Conservation (phyloP, 2,329 filamentous ascomycete genomes). For the Tolypocladium tundrense region DNA sequence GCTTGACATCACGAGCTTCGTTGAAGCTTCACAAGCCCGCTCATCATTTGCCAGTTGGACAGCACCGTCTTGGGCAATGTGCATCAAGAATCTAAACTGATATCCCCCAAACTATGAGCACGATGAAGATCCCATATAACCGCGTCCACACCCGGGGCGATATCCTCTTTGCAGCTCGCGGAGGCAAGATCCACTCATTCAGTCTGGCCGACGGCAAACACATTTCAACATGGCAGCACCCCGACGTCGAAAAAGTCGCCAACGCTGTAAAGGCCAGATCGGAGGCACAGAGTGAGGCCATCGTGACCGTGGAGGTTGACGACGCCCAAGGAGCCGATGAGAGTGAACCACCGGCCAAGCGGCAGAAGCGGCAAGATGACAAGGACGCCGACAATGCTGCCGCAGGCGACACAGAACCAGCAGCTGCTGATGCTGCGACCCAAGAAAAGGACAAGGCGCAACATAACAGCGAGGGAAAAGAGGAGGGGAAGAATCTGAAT, state of each 20-base stretch:
- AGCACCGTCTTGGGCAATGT: background rate
- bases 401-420: background rate
- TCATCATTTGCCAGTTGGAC: background rate
- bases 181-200: conserved; percentile 61
- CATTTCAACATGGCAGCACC: conserved; percentile 52
- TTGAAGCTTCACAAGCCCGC: background rate
- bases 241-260: conserved; percentile 25
- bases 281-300: conserved; percentile 5
- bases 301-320: conserved; percentile 5
- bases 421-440: background rate
- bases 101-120: background rate
- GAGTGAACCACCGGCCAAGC: conserved; percentile 24
- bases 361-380: conserved; percentile 19
- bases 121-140: conserved; percentile 54
- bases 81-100: background rate
- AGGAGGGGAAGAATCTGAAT: conserved; percentile 5
- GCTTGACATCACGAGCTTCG: background rate
- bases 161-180: conserved; percentile 63
- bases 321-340: conserved; percentile 9
- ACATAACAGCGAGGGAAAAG: conserved; percentile 11
- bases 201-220: conserved; percentile 45
- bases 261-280: conserved; percentile 14
- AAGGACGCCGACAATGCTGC: conserved; percentile 7
- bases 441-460: conserved; percentile 6
- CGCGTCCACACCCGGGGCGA: conserved; percentile 44